These are phyloP conservation scores for Torulaspora pretoriensis DNA, from an alignment of 1,139 yeast species.

Conservation along the genomic window DNA sequence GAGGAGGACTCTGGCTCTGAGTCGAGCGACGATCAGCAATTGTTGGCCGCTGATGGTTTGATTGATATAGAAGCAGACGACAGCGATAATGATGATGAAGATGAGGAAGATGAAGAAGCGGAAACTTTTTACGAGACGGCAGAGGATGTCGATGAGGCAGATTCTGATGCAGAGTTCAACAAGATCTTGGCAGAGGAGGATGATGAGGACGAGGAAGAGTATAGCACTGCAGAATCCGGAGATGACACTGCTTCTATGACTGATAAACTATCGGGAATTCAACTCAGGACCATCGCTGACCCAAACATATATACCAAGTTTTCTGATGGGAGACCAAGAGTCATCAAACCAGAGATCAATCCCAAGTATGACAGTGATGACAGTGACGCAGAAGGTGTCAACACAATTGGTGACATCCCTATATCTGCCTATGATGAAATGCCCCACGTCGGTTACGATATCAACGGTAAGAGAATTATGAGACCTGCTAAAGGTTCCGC, in stretches of 20 bases:
- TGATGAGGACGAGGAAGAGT: slow-evolving; percentile 36
- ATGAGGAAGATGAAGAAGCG: slow-evolving; percentile 17
- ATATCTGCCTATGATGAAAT: slow-evolving; percentile 89
- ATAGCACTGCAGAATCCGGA: slow-evolving; percentile 32
- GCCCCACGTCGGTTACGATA: slow-evolving; percentile 96
- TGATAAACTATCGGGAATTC: slow-evolving; percentile 52
- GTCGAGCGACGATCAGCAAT: slow-evolving; percentile 11
- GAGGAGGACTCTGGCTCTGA: slow-evolving; percentile 9
- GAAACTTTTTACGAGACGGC: slow-evolving; percentile 16
- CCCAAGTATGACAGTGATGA: slow-evolving; percentile 94
- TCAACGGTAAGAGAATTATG: slow-evolving; percentile 96
- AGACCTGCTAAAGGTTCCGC: slow-evolving; percentile 98
- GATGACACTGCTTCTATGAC: slow-evolving; percentile 47
- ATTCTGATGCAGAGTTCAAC: slow-evolving; percentile 62
- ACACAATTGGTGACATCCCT: slow-evolving; percentile 92
- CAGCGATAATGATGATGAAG: slow-evolving; percentile 25
- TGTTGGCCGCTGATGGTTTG: slow-evolving; percentile 12
- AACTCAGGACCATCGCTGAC: slow-evolving; percentile 47
- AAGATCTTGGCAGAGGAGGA: slow-evolving; percentile 51
- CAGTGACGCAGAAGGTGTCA: slow-evolving; percentile 75
- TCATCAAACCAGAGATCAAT: slow-evolving; percentile 80
- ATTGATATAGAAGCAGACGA: slow-evolving; percentile 35
- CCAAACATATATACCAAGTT: slow-evolving; percentile 48
- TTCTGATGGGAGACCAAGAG: slow-evolving; percentile 77
- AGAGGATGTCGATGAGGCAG: slow-evolving; percentile 40